Evolutionary conservation across 2,329 filamentous ascomycete species (phyloP).

Genomic region (Lojkania enalia): DNA sequence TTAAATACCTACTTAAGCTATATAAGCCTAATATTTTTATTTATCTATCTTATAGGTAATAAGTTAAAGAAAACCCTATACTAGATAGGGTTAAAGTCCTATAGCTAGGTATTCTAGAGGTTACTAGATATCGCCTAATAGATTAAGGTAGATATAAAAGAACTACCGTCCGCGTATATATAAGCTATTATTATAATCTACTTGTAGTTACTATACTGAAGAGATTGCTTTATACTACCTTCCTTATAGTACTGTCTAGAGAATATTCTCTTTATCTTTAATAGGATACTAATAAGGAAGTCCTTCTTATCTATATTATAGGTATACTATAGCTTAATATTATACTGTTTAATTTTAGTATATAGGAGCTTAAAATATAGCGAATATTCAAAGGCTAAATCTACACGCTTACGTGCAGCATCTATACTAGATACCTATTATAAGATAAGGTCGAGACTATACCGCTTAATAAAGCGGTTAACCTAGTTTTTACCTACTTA

Average conservation of each 20-base stretch:
- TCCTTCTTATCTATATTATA: conserved; percentile 8
- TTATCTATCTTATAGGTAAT: conserved; percentile 9
- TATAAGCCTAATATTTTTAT: conserved; percentile 5
- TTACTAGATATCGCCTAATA: conserved; percentile 19
- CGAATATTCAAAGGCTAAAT: no score
- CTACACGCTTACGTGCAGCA: no score
- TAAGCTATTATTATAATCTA: conserved; percentile 23
- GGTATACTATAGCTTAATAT: no score
- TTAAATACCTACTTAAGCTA: conserved; percentile 15
- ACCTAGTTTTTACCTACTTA: no score
- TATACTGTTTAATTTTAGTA: no score
- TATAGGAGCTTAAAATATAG: no score
- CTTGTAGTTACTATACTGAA: conserved; percentile 22
- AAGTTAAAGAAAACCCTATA: conserved; percentile 11
- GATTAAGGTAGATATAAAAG: conserved; percentile 17
- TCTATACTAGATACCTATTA: no score
- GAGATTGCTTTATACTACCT: conserved; percentile 9
- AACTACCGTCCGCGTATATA: conserved; percentile 18
- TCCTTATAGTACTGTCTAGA: conserved; percentile 9
- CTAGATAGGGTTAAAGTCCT: conserved; percentile 8
- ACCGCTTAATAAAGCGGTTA: no score
- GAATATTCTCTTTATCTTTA: conserved; percentile 21
- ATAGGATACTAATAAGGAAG: conserved; percentile 13
- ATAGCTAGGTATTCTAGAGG: conserved; percentile 19
- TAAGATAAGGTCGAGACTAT: no score